Evolutionary conservation across 768 basidiomycete species (phyloP).

Genomic region (Fibroporia radiculosa): DNA sequence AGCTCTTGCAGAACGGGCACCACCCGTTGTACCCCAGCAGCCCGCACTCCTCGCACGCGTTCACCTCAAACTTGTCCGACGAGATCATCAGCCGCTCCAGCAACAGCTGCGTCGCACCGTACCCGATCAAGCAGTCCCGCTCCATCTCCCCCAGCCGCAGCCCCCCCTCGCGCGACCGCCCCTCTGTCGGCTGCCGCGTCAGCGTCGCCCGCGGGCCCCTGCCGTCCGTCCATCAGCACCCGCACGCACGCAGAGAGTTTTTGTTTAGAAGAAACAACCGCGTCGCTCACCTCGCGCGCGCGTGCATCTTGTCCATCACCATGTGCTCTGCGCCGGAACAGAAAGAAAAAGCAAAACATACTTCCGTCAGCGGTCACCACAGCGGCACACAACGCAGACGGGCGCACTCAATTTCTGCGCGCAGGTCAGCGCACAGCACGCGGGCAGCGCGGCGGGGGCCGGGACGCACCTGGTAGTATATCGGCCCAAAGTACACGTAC

Average conservation of each 20-base stretch:
- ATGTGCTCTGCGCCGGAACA: constrained; percentile 65
- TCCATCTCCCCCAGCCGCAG: constrained; percentile 99
- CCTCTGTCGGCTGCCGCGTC: constrained; percentile 97
- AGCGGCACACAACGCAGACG: background rate
- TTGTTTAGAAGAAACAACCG: too few relatives aligned
- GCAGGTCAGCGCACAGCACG: constrained; percentile 7
- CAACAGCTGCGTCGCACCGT: constrained; percentile 95
- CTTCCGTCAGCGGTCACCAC: too few relatives aligned
- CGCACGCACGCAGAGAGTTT: background rate
- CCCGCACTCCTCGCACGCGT: constrained; percentile 92
- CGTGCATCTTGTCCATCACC: constrained; percentile 99
- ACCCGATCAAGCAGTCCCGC: constrained; percentile 94
- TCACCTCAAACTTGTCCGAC: constrained; percentile 95
- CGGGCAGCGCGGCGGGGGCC: background rate
- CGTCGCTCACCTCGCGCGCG: constrained; percentile 75
- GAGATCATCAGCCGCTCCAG: constrained; percentile 99
- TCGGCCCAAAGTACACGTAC: constrained; percentile 98
- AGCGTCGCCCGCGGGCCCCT: constrained; percentile 95
- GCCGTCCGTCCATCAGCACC: constrained; percentile 6
- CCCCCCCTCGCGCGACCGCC: constrained; percentile 95
- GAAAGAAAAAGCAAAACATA: too few relatives aligned
- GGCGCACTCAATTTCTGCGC: constrained; percentile 79
- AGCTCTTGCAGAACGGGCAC: constrained; percentile 98
- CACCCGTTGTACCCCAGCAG: constrained; percentile 92
- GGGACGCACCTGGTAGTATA: constrained; percentile 82